Evolutionary conservation across 164 flowering plant genomes (phyloP), one percentile per base, ranked within the genome.

Genomic region (Sedum album): DNA sequence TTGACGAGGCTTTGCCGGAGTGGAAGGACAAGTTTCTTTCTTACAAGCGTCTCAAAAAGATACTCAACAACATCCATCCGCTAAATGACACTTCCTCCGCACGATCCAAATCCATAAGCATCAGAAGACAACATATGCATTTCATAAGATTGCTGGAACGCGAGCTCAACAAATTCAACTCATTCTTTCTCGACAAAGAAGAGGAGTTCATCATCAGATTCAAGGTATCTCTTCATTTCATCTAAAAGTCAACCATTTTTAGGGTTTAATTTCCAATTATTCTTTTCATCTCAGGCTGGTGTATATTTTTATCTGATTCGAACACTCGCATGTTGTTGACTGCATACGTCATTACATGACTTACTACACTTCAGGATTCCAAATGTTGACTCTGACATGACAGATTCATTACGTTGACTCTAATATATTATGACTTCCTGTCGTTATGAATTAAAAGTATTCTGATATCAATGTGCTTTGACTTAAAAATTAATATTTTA

Each of bases 21-120:
- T 93, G 98, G 98, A 81, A 90, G 60, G 98, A 93, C 76, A 86
- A 93, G 82, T 91, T 89, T 69, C 74, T 93, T 21, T 88, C 94
- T 4, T 93, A 93, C 80, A 93, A 93, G 75, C 90, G 87, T 7
- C 78, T 93, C 71, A 93, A 93, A 85, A 87, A 88, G 80, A 70
- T 30, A 65, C 71, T 93, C 76, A 90, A 89, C 75, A 74, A 69
- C 23, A 80, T 90, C 20, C 84, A 76, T 42, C 82, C 89, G 1
- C n/a, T 48, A 6, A 48, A 48, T 48, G 20, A n/a, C n/a, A n/a
- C 53, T 48, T 48, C 53, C 3, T 17, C n/a, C 23, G 25, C 5
- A 7, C 21, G 23, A 49, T 49, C 55, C 21, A 49, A 18, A 49
- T 18, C 55, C 55, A 49, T 49, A 7, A 49, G 25, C n/a, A n/a